Evolutionary conservation across 345 rosid genomes (phyloP).

Genomic region (Stellera chamaejasme): DNA sequence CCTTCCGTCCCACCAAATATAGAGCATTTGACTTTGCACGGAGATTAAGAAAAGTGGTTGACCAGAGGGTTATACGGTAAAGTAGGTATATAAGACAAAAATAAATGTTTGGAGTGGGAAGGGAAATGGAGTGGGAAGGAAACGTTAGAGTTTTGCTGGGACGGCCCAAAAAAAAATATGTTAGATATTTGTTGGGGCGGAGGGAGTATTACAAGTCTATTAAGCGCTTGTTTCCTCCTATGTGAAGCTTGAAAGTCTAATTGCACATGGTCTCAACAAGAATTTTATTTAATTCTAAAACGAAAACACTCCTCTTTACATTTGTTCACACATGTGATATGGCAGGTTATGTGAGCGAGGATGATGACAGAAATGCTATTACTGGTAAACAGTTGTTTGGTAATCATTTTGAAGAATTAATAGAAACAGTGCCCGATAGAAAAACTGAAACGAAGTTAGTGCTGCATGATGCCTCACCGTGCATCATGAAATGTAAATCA

Average conservation of each 20-base stretch:
- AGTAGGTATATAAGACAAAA: too few relatives aligned
- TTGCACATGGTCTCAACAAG: background rate
- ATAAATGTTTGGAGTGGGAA: too few relatives aligned
- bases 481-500: conserved; percentile 56
- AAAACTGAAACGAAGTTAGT: conserved; percentile 18
- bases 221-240: background rate
- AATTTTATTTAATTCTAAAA: background rate
- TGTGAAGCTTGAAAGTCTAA: background rate
- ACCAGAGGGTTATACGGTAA: too few relatives aligned
- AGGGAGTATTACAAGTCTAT: too few relatives aligned
- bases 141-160: too few relatives aligned
- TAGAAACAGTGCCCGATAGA: conserved; percentile 11
- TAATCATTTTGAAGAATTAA: conserved; percentile 6
- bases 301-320: background rate
- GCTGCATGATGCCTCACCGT: conserved; percentile 42
- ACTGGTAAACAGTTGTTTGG: conserved; percentile 12
- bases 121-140: too few relatives aligned
- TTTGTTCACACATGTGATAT: conserved; percentile 16
- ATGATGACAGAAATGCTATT: conserved; percentile 19
- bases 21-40: too few relatives aligned
- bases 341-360: conserved; percentile 34
- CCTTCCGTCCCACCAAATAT: too few relatives aligned
- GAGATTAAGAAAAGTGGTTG: too few relatives aligned
- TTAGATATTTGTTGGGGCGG: too few relatives aligned
- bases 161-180: too few relatives aligned